Evolutionary conservation across 1,139 yeast species (phyloP).

Genomic region (Chernovozyma aurita): DNA sequence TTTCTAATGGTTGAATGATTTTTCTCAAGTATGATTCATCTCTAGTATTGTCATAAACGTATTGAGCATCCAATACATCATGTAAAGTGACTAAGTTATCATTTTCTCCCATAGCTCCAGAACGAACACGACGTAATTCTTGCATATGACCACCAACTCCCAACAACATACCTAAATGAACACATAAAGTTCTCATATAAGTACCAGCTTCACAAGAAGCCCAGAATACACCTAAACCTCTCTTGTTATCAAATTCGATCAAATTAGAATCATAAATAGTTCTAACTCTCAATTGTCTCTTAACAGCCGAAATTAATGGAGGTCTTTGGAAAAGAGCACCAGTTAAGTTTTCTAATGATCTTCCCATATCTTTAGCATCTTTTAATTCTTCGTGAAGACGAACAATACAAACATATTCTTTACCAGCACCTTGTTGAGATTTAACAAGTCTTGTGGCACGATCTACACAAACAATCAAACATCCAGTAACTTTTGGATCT

Average conservation of each 20-base stretch:
- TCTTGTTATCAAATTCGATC: conserved; percentile 93
- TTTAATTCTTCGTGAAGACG: conserved; percentile 90
- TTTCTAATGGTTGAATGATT: conserved; percentile 92
- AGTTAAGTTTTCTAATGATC: conserved; percentile 87
- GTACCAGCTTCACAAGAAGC: conserved; percentile 99
- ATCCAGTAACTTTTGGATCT: conserved; percentile 98
- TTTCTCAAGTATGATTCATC: conserved; percentile 94
- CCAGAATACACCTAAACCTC: conserved; percentile 98
- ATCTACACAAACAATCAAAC: conserved; percentile 96
- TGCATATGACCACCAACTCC: conserved; percentile 99
- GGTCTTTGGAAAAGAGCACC: conserved; percentile 99
- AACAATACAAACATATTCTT: conserved; percentile 96
- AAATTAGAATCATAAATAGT: conserved; percentile 95
- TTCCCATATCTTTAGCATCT: conserved; percentile 85
- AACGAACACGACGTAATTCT: conserved; percentile 97
- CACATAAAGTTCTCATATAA: conserved; percentile 98
- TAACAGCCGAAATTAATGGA: conserved; percentile 96
- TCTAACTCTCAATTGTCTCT: conserved; percentile 97
- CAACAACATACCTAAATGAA: conserved; percentile 93
- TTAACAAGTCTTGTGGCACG: conserved; percentile 97
- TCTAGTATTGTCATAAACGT: conserved; percentile 94
- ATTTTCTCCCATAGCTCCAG: conserved; percentile 89
- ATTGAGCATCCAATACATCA: conserved; percentile 97
- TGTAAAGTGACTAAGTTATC: conserved; percentile 94
- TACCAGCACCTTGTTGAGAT: conserved; percentile 99